Conservation (phyloP, 306 rosid genomes). For the Gillenia trifoliata region DNA sequence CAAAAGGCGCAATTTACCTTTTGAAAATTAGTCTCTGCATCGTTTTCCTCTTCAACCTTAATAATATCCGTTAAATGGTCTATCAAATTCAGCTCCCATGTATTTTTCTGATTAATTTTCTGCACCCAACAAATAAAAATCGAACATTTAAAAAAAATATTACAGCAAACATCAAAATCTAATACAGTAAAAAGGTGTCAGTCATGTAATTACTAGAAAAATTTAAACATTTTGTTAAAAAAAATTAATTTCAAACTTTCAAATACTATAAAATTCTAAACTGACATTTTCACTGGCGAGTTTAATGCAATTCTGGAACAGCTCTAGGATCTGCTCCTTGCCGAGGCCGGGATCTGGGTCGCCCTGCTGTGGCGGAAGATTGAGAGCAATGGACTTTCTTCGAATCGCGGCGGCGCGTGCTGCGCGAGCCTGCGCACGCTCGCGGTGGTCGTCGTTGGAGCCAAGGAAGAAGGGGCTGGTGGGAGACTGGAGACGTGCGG, state of each 20-base stretch:
- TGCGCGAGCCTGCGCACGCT: conserved; percentile 87
- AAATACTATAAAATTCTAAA: not conserved
- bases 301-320: conserved; percentile 94
- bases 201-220: not conserved
- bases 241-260: not conserved
- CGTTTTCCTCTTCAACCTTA: conserved; percentile 71
- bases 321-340: conserved; percentile 78
- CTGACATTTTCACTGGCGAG: conserved; percentile 93
- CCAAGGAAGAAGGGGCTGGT: conserved; percentile 76
- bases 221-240: not conserved
- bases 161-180: not conserved
- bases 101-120: conserved; percentile 97
- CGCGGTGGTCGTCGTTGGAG: conserved; percentile 84
- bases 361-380: conserved; percentile 22
- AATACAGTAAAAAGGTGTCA: not conserved
- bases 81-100: conserved; percentile 92
- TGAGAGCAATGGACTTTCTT: conserved; percentile 41
- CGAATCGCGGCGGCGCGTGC: conserved; percentile 89
- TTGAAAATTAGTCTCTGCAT: conserved; percentile 86
- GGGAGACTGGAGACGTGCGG: conserved; percentile 80
- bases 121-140: conserved; percentile 28
- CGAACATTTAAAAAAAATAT: not conserved
- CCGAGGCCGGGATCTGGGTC: conserved; percentile 48
- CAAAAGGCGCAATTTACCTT: conserved; percentile 42
- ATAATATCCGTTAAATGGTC: conserved; percentile 86